phyloP scores from a whole-genome alignment of 306 rosid genomes.

The Cicer pinnatifidum region DNA sequence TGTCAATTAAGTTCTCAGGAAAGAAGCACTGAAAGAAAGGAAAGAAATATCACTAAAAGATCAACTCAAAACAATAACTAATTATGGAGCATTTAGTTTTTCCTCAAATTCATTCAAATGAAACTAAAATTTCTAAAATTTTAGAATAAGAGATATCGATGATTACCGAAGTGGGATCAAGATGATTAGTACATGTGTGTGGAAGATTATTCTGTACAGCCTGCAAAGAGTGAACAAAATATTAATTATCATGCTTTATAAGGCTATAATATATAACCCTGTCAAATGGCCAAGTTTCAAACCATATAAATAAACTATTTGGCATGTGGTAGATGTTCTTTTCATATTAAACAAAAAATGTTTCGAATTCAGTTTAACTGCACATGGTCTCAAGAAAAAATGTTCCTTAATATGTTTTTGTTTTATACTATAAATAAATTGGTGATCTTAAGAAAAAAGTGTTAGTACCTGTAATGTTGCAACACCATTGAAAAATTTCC shows the following conservation, averaged over 20 bases:
- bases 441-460: not conserved
- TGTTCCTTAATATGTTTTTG: not conserved
- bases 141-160: constrained; percentile 19
- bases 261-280: constrained; percentile 1
- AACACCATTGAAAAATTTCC: constrained; percentile 66
- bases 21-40: constrained; percentile 78
- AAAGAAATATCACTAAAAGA: constrained; percentile 4
- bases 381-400: not conserved
- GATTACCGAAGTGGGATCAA: constrained; percentile 82
- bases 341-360: constrained; percentile 16
- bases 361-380: constrained; percentile 30
- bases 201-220: constrained; percentile 67
- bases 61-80: constrained; percentile 37
- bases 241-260: constrained; percentile 19
- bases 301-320: not conserved
- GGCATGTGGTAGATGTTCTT: constrained; percentile 9
- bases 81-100: constrained; percentile 19
- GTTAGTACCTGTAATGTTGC: constrained; percentile 70
- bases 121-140: constrained; percentile 17
- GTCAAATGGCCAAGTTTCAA: constrained; percentile 39
- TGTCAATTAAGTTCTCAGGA: constrained; percentile 78
- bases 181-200: constrained; percentile 63
- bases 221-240: constrained; percentile 53
- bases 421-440: constrained; percentile 18
- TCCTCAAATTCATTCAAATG: constrained; percentile 41